phyloP scores from a whole-genome alignment of 148 eudicot species.

The Camellia lanceoleosa region DNA sequence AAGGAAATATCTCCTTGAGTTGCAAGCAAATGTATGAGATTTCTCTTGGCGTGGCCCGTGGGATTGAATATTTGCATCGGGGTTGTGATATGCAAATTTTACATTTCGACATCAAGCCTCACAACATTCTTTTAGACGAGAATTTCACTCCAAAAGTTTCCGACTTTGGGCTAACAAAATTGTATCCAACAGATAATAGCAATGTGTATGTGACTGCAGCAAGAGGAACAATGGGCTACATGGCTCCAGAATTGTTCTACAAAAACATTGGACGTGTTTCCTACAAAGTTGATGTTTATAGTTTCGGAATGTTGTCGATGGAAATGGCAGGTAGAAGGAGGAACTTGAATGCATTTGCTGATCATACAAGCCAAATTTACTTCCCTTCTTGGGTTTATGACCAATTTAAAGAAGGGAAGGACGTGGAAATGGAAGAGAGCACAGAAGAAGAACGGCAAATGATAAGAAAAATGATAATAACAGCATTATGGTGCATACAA shows the following conservation, averaged over 20 bases:
- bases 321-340: background rate
- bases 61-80: constrained; percentile 24
- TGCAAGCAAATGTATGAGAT: constrained; percentile 22
- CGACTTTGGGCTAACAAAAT: constrained; percentile 24
- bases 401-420: background rate
- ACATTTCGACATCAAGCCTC: constrained; percentile 10
- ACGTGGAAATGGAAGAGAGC: constrained; percentile 9
- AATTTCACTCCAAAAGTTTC: constrained; percentile 24
- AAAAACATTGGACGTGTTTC: constrained; percentile 21
- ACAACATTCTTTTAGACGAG: background rate
- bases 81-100: constrained; percentile 30
- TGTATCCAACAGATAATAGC: constrained; percentile 17
- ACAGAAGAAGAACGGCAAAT: constrained; percentile 14
- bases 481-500: constrained; percentile 9
- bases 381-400: background rate
- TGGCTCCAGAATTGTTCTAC: constrained; percentile 12
- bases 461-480: constrained; percentile 17
- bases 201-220: constrained; percentile 15
- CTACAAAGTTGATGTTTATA: constrained; percentile 20
- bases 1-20: constrained; percentile 12
- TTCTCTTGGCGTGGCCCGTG: constrained; percentile 23
- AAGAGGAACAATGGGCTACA: too few species aligned
- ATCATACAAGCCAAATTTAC: background rate
- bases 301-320: constrained; percentile 15
- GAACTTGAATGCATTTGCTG: background rate